A percentile compares a stretch with the other conserved stretches of the same genome.
Conservation (phyloP, 169 alveolate species). For the Babesia ovata region DNA sequence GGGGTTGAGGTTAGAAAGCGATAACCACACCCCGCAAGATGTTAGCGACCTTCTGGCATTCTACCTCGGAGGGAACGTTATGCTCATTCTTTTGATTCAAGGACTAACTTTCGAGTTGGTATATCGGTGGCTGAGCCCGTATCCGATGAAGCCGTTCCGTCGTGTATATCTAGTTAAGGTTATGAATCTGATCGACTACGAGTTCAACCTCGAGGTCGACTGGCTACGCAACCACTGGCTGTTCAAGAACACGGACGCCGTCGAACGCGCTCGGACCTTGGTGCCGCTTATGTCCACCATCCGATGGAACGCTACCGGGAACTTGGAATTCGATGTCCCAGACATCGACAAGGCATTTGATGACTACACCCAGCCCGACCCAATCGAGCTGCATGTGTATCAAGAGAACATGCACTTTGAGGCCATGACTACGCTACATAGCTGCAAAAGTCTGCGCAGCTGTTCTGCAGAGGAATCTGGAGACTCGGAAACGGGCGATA, state of each 20-base stretch:
- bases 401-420: background rate
- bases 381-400: background rate
- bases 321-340: slow-evolving; percentile 68
- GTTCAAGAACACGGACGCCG: slow-evolving; percentile 80
- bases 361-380: background rate
- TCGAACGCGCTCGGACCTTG: slow-evolving; percentile 69
- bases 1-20: slow-evolving; percentile 88
- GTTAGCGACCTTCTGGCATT: slow-evolving; percentile 84
- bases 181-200: slow-evolving; percentile 82
- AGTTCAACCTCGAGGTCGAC: slow-evolving; percentile 72
- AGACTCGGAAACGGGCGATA: background rate
- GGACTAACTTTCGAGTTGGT: slow-evolving; percentile 88
- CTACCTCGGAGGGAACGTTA: slow-evolving; percentile 89
- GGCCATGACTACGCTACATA: background rate
- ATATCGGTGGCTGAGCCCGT: slow-evolving; percentile 81
- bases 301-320: slow-evolving; percentile 76
- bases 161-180: slow-evolving; percentile 84
- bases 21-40: slow-evolving; percentile 71
- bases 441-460: slow-evolving; percentile 19
- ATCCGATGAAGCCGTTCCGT: slow-evolving; percentile 86
- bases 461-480: slow-evolving; percentile 3
- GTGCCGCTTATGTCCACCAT: slow-evolving; percentile 80
- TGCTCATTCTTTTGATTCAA: slow-evolving; percentile 81
- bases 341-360: slow-evolving; percentile 21
- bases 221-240: slow-evolving; percentile 81